These are phyloP conservation scores for Botryotinia narcissicola DNA, from an alignment of 2,329 filamentous ascomycete species.

Conservation along the genomic window DNA sequence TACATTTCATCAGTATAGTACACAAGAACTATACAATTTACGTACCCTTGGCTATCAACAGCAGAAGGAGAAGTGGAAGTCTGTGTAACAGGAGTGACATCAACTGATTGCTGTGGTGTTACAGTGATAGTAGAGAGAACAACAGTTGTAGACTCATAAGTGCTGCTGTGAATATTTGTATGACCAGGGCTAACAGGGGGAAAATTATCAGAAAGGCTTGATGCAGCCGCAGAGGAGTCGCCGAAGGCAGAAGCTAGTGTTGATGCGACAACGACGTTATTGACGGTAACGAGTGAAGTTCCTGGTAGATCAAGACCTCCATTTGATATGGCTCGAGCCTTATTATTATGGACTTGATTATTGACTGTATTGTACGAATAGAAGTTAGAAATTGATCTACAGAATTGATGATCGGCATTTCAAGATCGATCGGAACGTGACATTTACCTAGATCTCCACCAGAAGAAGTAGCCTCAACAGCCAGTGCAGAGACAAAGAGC, in stretches of 20 bases:
- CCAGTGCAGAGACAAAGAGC: background rate
- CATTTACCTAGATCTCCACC: background rate
- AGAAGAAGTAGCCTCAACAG: background rate
- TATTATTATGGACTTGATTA: background rate
- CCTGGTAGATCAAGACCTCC: background rate
- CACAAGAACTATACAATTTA: background rate
- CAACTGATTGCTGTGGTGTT: background rate
- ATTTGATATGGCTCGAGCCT: background rate
- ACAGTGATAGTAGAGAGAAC: background rate
- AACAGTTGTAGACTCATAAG: background rate
- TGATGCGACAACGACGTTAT: slow-evolving; percentile 16
- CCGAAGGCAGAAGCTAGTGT: background rate
- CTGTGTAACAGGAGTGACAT: background rate
- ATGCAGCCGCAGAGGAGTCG: background rate
- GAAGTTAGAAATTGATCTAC: background rate
- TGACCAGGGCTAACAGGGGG: background rate
- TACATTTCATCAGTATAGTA: background rate
- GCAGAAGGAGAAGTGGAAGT: background rate
- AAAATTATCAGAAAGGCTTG: background rate
- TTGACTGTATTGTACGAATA: background rate
- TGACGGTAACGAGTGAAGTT: slow-evolving; percentile 5
- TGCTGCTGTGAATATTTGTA: background rate
- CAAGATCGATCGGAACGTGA: background rate
- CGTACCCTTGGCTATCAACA: background rate
- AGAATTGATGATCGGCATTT: background rate